Conservation (phyloP, 2,329 filamentous ascomycete species). For the Arthrinium phaeospermum region DNA sequence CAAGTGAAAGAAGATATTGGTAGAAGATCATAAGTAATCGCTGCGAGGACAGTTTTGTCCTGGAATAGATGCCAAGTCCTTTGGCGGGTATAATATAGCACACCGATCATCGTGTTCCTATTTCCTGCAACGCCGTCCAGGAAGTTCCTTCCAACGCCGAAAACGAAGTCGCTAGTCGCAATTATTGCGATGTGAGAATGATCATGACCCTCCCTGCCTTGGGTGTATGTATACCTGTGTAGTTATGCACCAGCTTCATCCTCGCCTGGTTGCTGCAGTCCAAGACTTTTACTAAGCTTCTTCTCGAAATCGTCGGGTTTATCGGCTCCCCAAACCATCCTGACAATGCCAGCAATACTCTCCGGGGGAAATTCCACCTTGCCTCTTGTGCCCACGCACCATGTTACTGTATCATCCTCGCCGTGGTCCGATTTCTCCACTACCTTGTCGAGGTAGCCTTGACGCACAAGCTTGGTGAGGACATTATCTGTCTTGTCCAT, state of each 20-base stretch:
- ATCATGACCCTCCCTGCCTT: neutral
- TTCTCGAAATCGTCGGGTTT: slow-evolving; percentile 62
- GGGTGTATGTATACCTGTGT: neutral
- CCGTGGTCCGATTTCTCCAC: slow-evolving; percentile 66
- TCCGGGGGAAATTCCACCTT: slow-evolving; percentile 83
- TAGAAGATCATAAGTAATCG: neutral
- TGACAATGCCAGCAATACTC: slow-evolving; percentile 74
- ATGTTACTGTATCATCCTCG: slow-evolving; percentile 80
- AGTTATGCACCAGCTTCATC: neutral
- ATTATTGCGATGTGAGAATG: neutral
- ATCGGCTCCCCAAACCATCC: slow-evolving; percentile 61
- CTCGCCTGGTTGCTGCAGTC: slow-evolving; percentile 42
- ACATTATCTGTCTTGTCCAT: slow-evolving; percentile 77
- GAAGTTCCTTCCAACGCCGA: neutral
- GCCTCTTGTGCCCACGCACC: slow-evolving; percentile 82
- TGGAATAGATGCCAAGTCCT: neutral
- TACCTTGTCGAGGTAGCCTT: slow-evolving; percentile 81
- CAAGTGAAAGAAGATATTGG: neutral
- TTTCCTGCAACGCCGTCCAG: slow-evolving; percentile 5
- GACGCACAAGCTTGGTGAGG: slow-evolving; percentile 75
- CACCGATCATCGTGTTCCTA: neutral
- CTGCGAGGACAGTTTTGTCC: neutral
- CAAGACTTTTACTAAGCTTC: slow-evolving; percentile 67
- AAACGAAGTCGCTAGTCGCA: neutral
- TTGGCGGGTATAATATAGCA: slow-evolving; percentile 10